phyloP scores from a whole-genome alignment of 805 yeast genomes.

The Nakazawaea sp. region DNA sequence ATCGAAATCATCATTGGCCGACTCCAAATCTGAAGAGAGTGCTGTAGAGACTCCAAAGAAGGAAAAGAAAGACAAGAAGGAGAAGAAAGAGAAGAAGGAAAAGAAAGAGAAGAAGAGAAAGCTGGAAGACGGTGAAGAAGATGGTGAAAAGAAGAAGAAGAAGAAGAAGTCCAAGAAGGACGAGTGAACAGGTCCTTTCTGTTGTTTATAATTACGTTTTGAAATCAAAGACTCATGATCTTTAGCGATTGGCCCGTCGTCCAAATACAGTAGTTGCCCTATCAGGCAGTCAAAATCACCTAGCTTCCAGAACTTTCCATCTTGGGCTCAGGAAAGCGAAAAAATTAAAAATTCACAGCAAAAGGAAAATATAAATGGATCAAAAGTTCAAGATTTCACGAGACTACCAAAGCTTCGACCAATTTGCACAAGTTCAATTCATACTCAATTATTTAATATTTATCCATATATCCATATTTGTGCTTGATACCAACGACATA shows the following conservation, averaged over 20 bases:
- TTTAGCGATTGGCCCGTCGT: too few relatives aligned
- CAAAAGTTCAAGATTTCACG: too few relatives aligned
- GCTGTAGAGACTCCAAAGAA: slow-evolving; percentile 23
- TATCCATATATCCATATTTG: too few relatives aligned
- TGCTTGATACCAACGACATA: too few relatives aligned
- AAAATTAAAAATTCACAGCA: neutral
- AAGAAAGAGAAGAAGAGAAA: slow-evolving; percentile 45
- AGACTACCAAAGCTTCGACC: too few relatives aligned
- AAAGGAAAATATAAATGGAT: too few relatives aligned
- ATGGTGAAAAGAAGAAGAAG: slow-evolving; percentile 59
- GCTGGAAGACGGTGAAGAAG: slow-evolving; percentile 46
- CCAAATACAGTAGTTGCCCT: too few relatives aligned
- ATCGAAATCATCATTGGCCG: slow-evolving; percentile 45
- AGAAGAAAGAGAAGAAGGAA: slow-evolving; percentile 34
- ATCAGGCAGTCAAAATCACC: too few relatives aligned
- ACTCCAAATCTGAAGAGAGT: slow-evolving; percentile 30
- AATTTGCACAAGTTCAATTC: too few relatives aligned
- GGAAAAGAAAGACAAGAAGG: slow-evolving; percentile 17
- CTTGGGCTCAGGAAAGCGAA: neutral
- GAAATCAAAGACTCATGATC: too few relatives aligned
- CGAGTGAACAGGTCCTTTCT: neutral
- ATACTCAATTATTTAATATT: too few relatives aligned
- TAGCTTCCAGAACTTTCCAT: neutral
- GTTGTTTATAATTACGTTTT: too few relatives aligned
- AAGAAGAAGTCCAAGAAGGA: slow-evolving; percentile 22